Evolutionary conservation across 106 monocot species (phyloP), one percentile per base, ranked within the genome.

Genomic region (Alisma plantagoaquatica): DNA sequence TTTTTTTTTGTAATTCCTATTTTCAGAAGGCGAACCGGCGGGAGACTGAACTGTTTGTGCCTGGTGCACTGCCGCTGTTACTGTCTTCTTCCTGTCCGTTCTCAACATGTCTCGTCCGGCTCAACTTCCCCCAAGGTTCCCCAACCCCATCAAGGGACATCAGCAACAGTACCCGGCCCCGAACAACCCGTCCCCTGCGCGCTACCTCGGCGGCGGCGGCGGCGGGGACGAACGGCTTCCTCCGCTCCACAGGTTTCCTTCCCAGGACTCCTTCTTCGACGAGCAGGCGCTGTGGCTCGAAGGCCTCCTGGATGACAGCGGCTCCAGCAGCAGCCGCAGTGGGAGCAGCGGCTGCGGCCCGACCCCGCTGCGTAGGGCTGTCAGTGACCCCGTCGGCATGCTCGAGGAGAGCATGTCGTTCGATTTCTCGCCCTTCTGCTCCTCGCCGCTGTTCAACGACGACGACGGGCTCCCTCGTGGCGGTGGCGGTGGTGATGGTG

Each of bases 111-210:
- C 84, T 9, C 65, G 68, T 3, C 63, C 70, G 1, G 45, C 92
- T 31, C 73, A 79, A 43, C 84, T 88, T 55, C 94, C 88, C 23
- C 94, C 94, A 49, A 80, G 88, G 8, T 68, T 77, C 62, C 80
- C 79, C 10, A 51, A 58, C 27, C 78, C 64, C 27, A 75, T 46
- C 47, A 70, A 33, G 10, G 29, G 10, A 8, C 61, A 1, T 44
- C 51, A 3, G n/a, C n/a, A 33, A 28, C 22, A 59, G 47, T 12
- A 21, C 51, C 7, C 18, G 42, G 11, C 63, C 56, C 48, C 41
- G 31, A 29, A 23, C 52, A 23, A 22, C 43, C 35, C 51, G 35
- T n/a, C n/a, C n/a, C n/a, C n/a, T n/a, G n/a, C n/a, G n/a, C n/a
- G n/a, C n/a, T n/a, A n/a, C n/a, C n/a, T n/a, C n/a, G n/a, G n/a